Evolutionary conservation across 306 rosid species (phyloP), one percentile per base, ranked within the genome.

Genomic region (Glycine latifolia): DNA sequence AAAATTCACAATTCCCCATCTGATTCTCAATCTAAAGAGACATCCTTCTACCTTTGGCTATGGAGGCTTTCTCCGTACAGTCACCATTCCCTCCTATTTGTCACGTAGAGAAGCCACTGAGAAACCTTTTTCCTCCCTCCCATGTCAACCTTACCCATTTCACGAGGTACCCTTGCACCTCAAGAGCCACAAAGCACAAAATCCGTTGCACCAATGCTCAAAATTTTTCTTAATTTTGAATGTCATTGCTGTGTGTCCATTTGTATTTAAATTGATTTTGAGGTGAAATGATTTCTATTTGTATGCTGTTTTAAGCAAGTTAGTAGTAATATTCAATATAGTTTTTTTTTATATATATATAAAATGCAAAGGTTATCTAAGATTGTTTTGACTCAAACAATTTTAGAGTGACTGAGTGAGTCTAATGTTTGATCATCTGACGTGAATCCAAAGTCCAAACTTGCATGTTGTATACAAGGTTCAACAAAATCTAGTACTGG

Each of bases 31-130:
- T 48, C 75, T 53, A 4, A 4, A 39, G 44, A 50, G 3, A 49
- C 60, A 39, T 13, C 10, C 17, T 74, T 80, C 83, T 37, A 63
- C 61, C 89, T 31, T 89, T 92, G 87, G 88, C 89, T 31, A 94
- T 94, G 98, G 94, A 92, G 82, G 79, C 87, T 76, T 87, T 83
- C 85, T 83, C 92, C 4, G 52, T 92, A 53, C 88, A 80, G 8
- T 91, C 66, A 83, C 89, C 31, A 37, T 89, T 37, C 91, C 91
- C 44, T 79, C 94, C 50, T 88, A 90, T 71, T 9, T 89, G 48
- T 85, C 85, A 52, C 85, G 76, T 60, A 72, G 68, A 81, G 79
- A 53, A 60, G 5, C 81, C 76, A 0, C 66, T 3, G 83, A 89
- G 3, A 86, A 85, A 55, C 78, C 91, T 81, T 78, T 66, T 53